Base-by-base conservation (phyloP, 345 rosid species). In the Pistacia integerrima region DNA sequence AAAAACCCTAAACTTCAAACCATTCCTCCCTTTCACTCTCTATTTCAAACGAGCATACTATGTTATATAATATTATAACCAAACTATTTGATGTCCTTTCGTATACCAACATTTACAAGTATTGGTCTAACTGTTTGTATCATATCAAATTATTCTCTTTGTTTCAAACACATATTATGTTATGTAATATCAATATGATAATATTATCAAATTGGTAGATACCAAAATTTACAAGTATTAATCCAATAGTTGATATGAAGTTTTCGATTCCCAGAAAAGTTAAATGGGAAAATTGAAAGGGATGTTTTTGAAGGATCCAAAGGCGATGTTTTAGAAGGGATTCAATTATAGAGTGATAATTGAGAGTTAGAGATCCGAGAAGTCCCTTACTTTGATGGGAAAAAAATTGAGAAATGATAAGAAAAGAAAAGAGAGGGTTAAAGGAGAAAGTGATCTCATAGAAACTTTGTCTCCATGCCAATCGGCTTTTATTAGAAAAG, bases 341-440 rank as follows among this genome's bases (percentile, higher is more conserved):
- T 77, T 72, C 79, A 86, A 87, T 86, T 75, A 90, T 86, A 74
- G 64, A 77, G 75, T 81, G 75, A 85, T 86, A 82, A 84, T 86
- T 84, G 82, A 76, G 73, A 74, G 86, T 72, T 75, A 72, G 81
- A 79, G 91, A 90, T 90, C 90, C 84, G 78, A 86, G 88, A 82
- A 85, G 76, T 87, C 85, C 85, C 90, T 90, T 90, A 85, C 91
- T 90, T 84, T 85, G 81, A 88, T 86, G 87, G 86, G 18, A 16
- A 54, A 81, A 75, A 72, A 58, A 74, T 60, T 76, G 70, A 68
- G 77, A 52, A 58, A 28, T 22, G n/a, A 49, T 25, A 9, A 9
- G 16, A 9, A 44, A 49, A 67, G 60, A 61, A 80, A 81, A 77
- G 61, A 69, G 69, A 46, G 72, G 85, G 80, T 85, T 78, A 56